Percentiles rank a stretch among this genome's conserved stretches.
These are phyloP conservation scores for Hippophae rhamnoides DNA, from an alignment of 306 rosid species.

Conservation along the genomic window DNA sequence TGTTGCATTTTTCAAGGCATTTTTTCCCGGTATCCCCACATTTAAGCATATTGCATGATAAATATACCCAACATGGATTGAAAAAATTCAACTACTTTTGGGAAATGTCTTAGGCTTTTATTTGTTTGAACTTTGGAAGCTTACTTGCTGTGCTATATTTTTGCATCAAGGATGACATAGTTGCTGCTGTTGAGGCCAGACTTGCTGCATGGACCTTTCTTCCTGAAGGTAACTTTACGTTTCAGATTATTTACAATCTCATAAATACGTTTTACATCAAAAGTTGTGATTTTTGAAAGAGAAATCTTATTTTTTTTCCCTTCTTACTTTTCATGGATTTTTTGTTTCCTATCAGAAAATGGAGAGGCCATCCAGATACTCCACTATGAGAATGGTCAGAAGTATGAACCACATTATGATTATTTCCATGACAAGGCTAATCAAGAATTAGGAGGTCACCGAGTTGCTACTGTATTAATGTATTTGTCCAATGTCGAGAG, in stretches of 20 bases:
- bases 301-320: neutral
- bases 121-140: conserved; percentile 14
- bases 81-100: neutral
- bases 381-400: conserved; percentile 79
- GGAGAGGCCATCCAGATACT: conserved; percentile 85
- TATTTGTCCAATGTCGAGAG: conserved; percentile 76
- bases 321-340: conserved; percentile 1
- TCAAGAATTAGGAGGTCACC: conserved; percentile 76
- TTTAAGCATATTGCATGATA: too few relatives aligned
- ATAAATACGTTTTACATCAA: too few relatives aligned
- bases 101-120: neutral
- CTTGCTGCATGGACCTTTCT: conserved; percentile 90
- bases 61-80: too few relatives aligned
- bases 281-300: too few relatives aligned
- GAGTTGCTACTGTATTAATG: conserved; percentile 86
- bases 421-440: conserved; percentile 77
- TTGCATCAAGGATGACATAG: conserved; percentile 56
- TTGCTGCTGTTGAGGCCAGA: conserved; percentile 55
- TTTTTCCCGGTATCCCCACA: too few relatives aligned
- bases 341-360: conserved; percentile 45
- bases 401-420: conserved; percentile 88
- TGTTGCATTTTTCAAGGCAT: too few relatives aligned
- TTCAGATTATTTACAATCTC: too few relatives aligned
- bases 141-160: conserved; percentile 23
- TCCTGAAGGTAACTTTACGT: conserved; percentile 42